Conservation (phyloP, 163 green algal species). For the Trebouxia gelatinosa region DNA sequence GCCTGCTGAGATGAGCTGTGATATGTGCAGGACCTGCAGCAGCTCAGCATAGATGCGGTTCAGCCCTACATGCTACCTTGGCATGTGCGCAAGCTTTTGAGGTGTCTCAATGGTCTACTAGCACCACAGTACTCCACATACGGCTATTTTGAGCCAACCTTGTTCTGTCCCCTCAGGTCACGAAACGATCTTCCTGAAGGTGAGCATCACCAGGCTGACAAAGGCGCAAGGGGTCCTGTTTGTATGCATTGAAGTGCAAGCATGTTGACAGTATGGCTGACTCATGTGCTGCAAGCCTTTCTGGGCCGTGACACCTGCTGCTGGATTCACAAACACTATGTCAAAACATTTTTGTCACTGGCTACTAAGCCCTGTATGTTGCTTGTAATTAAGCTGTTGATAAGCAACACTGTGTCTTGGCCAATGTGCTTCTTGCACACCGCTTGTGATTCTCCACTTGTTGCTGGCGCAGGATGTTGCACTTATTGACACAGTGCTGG, state of each 20-base stretch:
- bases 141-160: not conserved
- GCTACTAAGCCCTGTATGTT: too few relatives aligned
- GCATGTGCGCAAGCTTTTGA: not conserved
- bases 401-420: too few relatives aligned
- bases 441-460: too few relatives aligned
- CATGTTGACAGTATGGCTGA: not conserved
- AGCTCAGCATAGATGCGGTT: not conserved
- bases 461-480: too few relatives aligned
- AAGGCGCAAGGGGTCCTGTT: too few relatives aligned
- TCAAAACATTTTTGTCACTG: too few relatives aligned
- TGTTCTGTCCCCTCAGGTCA: not conserved
- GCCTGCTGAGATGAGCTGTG: not conserved
- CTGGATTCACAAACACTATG: too few relatives aligned
- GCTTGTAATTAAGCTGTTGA: too few relatives aligned
- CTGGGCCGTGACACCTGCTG: too few relatives aligned
- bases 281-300: too few relatives aligned
- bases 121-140: not conserved
- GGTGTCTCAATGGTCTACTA: not conserved
- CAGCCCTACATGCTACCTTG: not conserved
- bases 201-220: not conserved
- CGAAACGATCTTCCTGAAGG: not conserved
- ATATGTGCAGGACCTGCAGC: not conserved
- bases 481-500: too few relatives aligned
- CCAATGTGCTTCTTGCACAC: too few relatives aligned
- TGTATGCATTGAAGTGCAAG: not conserved